These are phyloP conservation scores for Penicillium freii DNA, from an alignment of 2,329 filamentous ascomycete species.

Conservation along the genomic window DNA sequence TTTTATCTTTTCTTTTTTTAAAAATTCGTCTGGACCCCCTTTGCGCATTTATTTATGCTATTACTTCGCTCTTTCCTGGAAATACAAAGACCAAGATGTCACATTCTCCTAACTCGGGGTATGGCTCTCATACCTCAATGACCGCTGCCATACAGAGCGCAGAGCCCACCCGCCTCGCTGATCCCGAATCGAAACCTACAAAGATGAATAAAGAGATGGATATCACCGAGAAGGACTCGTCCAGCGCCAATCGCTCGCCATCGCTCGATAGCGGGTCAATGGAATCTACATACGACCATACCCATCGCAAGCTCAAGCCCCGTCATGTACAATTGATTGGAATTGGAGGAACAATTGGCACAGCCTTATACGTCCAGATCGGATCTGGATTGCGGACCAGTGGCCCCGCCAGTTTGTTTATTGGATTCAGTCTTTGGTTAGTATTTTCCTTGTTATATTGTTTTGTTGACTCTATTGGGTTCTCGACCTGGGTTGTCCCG, in stretches of 20 bases:
- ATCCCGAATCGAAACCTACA: conserved; percentile 15
- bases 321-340: conserved; percentile 49
- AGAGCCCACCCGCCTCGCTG: conserved; percentile 12
- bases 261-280: conserved; percentile 27
- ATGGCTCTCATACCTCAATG: conserved; percentile 15
- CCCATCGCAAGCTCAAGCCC: conserved; percentile 44
- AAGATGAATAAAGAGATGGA: conserved; percentile 13
- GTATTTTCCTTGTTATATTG: conserved; percentile 19
- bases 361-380: conserved; percentile 46
- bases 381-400: conserved; percentile 42
- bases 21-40: not conserved
- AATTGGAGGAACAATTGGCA: conserved; percentile 48
- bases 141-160: conserved; percentile 18
- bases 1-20: not conserved
- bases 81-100: conserved; percentile 7
- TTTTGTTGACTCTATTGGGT: conserved; percentile 2
- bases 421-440: conserved; percentile 49
- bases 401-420: conserved; percentile 45
- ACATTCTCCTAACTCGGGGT: not conserved
- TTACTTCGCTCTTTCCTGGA: not conserved
- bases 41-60: not conserved
- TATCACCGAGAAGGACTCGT: conserved; percentile 19
- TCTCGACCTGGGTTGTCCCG: conserved; percentile 8
- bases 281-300: conserved; percentile 32
- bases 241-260: conserved; percentile 17